Percentiles rank a stretch among this genome's conserved stretches.
phyloP scores from a whole-genome alignment of 805 yeast genomes.

The Hanseniaspora guilliermondii region DNA sequence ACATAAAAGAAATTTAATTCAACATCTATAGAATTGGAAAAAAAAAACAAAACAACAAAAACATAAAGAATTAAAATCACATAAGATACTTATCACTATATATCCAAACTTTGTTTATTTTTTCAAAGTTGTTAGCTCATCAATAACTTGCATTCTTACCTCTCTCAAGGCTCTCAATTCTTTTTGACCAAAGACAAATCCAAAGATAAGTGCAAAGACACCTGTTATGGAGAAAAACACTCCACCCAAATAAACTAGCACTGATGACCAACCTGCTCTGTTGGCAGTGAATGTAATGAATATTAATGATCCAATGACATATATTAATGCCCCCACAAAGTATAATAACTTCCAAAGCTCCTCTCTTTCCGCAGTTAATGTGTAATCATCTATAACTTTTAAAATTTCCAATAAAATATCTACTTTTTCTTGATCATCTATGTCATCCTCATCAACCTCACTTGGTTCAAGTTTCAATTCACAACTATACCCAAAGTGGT shows the following conservation, averaged over 20 bases:
- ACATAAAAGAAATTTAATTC: not conserved
- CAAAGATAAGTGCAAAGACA: constrained; percentile 61
- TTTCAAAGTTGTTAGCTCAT: constrained; percentile 20
- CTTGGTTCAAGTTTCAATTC: constrained; percentile 25
- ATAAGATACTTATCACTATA: not conserved
- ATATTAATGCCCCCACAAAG: constrained; percentile 42
- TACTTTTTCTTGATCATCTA: constrained; percentile 4
- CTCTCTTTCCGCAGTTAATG: constrained; percentile 47
- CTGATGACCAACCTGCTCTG: constrained; percentile 47
- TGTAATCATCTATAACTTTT: constrained; percentile 35
- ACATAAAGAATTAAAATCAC: not conserved
- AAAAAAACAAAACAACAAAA: not conserved
- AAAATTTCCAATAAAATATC: constrained; percentile 39
- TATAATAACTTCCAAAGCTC: constrained; percentile 53
- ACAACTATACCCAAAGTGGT: constrained; percentile 74
- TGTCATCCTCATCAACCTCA: constrained; percentile 1
- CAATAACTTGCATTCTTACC: constrained; percentile 55
- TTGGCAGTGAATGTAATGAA: constrained; percentile 48
- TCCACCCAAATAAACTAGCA: constrained; percentile 50
- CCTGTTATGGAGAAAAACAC: constrained; percentile 54
- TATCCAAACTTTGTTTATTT: not conserved
- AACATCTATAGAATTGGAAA: not conserved
- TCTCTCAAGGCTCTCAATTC: constrained; percentile 70
- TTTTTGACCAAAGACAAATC: constrained; percentile 63
- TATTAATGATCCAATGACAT: constrained; percentile 42